Base-by-base conservation (phyloP, 306 rosid species). In the Lupinus albus region DNA sequence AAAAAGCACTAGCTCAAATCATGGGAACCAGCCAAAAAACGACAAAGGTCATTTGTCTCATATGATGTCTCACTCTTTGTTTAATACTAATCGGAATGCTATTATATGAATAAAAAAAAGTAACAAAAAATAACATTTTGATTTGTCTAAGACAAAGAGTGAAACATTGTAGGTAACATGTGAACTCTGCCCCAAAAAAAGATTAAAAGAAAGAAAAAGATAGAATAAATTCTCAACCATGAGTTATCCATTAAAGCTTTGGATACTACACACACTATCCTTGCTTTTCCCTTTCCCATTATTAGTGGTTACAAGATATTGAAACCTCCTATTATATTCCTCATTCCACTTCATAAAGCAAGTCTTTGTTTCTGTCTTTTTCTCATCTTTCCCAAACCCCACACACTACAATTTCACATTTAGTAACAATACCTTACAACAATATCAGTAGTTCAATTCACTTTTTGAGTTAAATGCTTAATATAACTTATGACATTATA, bases 221-320 rank as follows among this genome's bases (percentile, higher is more conserved):
- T 3, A 53, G 75, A 78, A 68, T 63, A 61, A 53, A 73, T 73
- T 79, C 68, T 62, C 11, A 38, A 12, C 36, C 16, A 42, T 65
- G 54, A 57, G 68, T 67, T 46, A 54, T 50, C 54, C 36, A 39
- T 53, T 64, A 55, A 72, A 70, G 88, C 79, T 56, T 77, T 51
- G 87, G 77, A 77, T 69, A 13, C 83, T 73, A 64, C 61, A 63
- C 68, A 42, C 50, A 33, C 17, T 45, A 53, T 11, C 67, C 55
- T 15, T 39, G 11, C 56, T 44, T 14, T 17, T 16, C 28, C 12
- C 71, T 44, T 68, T 72, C 64, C 58, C 61, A n/a, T 62, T 74
- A 57, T 21, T 46, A 39, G 76, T 76, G 72, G 79, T 62, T 30
- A 58, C 76, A 44, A 13, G 61, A 65, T 49, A 15, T 76, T 64